Percentiles rank a stretch among this genome's conserved stretches.
phyloP scores from a whole-genome alignment of 148 eudicot species.

The Simmondsia chinensis region DNA sequence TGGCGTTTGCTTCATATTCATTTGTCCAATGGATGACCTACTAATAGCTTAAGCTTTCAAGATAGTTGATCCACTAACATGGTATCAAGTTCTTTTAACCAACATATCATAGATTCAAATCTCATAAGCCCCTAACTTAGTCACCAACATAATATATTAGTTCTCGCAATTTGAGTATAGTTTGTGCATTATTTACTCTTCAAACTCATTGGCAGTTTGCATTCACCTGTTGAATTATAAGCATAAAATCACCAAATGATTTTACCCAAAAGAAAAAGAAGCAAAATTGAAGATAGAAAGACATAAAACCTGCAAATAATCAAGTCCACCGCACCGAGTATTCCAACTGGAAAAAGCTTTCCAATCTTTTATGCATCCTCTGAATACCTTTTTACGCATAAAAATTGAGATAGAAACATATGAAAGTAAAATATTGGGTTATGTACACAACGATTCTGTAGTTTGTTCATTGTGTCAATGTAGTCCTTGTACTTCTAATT shows the following conservation, averaged over 20 bases:
- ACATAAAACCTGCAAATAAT: conserved; percentile 53
- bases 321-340: conserved; percentile 64
- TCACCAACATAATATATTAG: neutral
- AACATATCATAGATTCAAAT: neutral
- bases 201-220: neutral
- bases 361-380: conserved; percentile 66
- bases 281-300: neutral
- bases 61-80: neutral
- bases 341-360: conserved; percentile 62
- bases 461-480: too few relatives aligned
- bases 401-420: neutral
- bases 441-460: too few relatives aligned
- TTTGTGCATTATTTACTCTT: neutral
- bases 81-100: neutral
- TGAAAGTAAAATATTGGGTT: too few relatives aligned
- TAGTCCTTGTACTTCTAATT: too few relatives aligned
- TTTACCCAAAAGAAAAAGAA: too few relatives aligned
- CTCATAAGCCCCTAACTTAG: neutral
- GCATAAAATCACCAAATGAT: neutral
- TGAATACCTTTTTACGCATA: conserved; percentile 37
- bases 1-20: neutral
- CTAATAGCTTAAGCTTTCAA: neutral
- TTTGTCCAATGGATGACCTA: neutral
- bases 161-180: neutral
- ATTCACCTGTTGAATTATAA: too few relatives aligned